These are phyloP conservation scores for Chaetoceros tenuissimus DNA, from an alignment of 108 stramenopile species.

Conservation along the genomic window DNA sequence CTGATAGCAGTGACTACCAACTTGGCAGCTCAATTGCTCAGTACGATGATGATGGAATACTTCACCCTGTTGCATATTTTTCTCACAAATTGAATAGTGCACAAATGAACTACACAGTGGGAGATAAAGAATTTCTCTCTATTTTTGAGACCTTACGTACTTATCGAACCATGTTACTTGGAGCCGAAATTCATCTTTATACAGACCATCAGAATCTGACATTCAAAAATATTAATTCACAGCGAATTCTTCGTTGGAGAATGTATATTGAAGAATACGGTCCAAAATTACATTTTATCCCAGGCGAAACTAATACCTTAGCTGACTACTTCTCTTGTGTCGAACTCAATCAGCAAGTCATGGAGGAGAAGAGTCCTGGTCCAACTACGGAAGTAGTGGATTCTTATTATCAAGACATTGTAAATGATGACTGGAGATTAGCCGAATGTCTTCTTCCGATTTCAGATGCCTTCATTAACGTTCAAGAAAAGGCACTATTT, in stretches of 20 bases:
- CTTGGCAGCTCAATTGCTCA: slow-evolving; percentile 22
- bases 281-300: slow-evolving; percentile 19
- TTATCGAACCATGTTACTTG: too few relatives aligned
- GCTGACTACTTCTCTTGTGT: slow-evolving; percentile 2
- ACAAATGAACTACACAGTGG: slow-evolving; percentile 13
- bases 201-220: slow-evolving; percentile 31
- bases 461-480: too few relatives aligned
- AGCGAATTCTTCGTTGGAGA: slow-evolving; percentile 34
- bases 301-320: not conserved
- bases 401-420: too few relatives aligned
- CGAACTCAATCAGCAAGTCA: too few relatives aligned
- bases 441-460: too few relatives aligned
- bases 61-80: slow-evolving; percentile 39
- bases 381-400: too few relatives aligned
- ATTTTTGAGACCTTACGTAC: slow-evolving; percentile 19
- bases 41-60: slow-evolving; percentile 10
- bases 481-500: slow-evolving; percentile 1
- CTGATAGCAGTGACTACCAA: slow-evolving; percentile 24
- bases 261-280: slow-evolving; percentile 26
- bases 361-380: too few relatives aligned
- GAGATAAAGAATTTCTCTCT: slow-evolving; percentile 15
- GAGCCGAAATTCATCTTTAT: slow-evolving; percentile 17
- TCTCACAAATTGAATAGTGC: slow-evolving; percentile 11
- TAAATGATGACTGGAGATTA: too few relatives aligned
- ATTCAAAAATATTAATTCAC: slow-evolving; percentile 16